Conservation (phyloP, 805 yeast species). For the Saccharomycopsis guyanensis region DNA sequence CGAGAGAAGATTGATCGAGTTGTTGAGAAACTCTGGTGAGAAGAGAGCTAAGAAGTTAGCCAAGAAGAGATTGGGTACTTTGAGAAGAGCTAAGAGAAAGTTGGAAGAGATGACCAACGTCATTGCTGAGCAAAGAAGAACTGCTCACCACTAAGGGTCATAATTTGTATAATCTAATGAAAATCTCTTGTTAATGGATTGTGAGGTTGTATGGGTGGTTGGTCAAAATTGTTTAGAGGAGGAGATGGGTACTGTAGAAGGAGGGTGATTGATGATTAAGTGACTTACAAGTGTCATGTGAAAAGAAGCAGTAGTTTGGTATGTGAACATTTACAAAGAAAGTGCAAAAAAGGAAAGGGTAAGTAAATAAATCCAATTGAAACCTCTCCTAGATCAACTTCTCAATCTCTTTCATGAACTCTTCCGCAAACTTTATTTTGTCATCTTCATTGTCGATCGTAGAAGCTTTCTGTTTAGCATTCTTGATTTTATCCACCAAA, state of each 20-base stretch:
- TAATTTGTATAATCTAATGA: conserved; percentile 4
- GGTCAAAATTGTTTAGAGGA: no score
- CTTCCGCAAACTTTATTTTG: conserved; percentile 16
- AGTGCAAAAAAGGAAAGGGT: background rate
- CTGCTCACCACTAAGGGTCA: conserved; percentile 15
- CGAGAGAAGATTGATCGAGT: conserved; percentile 98
- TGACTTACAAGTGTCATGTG: no score
- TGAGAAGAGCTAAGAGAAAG: conserved; percentile 99
- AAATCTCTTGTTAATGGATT: conserved; percentile 13
- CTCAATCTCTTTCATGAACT: conserved; percentile 16
- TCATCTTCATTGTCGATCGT: conserved; percentile 8
- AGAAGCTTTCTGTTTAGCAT: conserved; percentile 16
- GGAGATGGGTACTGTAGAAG: no score
- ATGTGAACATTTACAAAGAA: no score
- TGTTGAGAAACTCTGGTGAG: conserved; percentile 99
- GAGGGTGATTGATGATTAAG: no score
- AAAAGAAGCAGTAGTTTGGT: no score
- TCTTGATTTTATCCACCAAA: conserved; percentile 11
- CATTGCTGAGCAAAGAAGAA: conserved; percentile 96
- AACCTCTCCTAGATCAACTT: conserved; percentile 6
- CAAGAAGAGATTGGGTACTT: conserved; percentile 99
- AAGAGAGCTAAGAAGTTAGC: conserved; percentile 99
- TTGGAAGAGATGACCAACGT: conserved; percentile 96
- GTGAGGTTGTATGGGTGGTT: no score
- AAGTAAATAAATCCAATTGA: background rate